Evolutionary conservation across 2,329 filamentous ascomycete species (phyloP).

Genomic region (Aspergillus aculeatinus): DNA sequence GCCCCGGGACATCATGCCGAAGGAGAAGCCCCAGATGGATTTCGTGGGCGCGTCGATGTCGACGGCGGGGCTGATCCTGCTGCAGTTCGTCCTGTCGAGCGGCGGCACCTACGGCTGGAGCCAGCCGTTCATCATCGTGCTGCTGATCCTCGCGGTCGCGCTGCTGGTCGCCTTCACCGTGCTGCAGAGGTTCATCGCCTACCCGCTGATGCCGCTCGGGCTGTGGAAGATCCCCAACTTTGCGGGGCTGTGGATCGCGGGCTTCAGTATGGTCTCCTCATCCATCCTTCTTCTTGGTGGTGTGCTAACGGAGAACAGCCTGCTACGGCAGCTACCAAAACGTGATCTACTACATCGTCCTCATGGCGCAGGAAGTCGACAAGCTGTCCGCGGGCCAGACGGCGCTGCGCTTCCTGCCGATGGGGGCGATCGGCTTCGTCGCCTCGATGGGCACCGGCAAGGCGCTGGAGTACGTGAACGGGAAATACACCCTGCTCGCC

Average conservation of each 20-base stretch:
- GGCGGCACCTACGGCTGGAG: constrained; percentile 50
- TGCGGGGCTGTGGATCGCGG: constrained; percentile 47
- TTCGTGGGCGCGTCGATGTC: constrained; percentile 45
- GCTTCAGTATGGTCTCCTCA: constrained; percentile 34
- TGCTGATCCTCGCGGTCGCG: constrained; percentile 40
- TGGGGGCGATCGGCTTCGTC: constrained; percentile 42
- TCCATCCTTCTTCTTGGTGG: too few relatives aligned
- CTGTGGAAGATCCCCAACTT: constrained; percentile 50
- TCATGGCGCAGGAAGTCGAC: constrained; percentile 44
- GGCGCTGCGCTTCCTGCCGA: constrained; percentile 43
- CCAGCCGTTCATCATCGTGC: constrained; percentile 46
- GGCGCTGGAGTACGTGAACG: constrained; percentile 41
- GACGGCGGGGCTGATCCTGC: constrained; percentile 44
- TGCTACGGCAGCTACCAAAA: constrained; percentile 47
- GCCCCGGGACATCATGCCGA: constrained; percentile 38
- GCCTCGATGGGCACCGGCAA: constrained; percentile 37
- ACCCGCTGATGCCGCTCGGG: constrained; percentile 49
- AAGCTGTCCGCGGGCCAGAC: constrained; percentile 41
- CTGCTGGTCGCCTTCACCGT: constrained; percentile 41
- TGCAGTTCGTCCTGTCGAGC: constrained; percentile 48
- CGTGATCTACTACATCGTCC: constrained; percentile 45
- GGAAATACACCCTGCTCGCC: constrained; percentile 36
- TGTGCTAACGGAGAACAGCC: constrained; percentile 20
- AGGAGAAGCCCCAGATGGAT: constrained; percentile 39
- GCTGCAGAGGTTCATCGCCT: constrained; percentile 46